A percentile compares a stretch with the other conserved stretches of the same genome.
phyloP scores from a whole-genome alignment of 306 rosid genomes.

The Chamaecrista fasciculata region DNA sequence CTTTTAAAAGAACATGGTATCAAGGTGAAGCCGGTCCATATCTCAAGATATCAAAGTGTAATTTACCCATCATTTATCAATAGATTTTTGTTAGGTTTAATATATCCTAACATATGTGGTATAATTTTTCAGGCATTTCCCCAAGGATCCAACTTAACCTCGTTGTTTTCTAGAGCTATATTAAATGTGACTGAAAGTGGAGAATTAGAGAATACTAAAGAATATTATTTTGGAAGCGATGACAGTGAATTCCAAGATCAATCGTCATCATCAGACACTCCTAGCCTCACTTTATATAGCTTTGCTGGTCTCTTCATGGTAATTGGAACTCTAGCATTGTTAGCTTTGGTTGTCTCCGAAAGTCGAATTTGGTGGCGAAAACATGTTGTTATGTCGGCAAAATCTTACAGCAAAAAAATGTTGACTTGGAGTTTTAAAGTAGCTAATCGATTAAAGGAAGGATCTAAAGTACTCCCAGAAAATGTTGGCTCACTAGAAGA shows the following conservation, averaged over 20 bases:
- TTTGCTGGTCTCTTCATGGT: slow-evolving; percentile 27
- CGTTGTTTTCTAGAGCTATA: slow-evolving; percentile 24
- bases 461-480: background rate
- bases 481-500: no score
- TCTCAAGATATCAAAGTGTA: no score
- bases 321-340: background rate
- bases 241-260: background rate
- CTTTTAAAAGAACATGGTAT: no score
- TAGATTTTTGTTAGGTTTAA: no score
- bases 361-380: slow-evolving; percentile 2
- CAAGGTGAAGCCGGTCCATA: no score
- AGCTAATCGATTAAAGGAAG: background rate
- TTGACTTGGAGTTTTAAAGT: background rate
- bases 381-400: background rate
- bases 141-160: background rate
- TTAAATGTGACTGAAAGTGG: background rate
- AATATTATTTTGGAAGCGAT: slow-evolving; percentile 8
- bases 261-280: background rate
- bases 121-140: slow-evolving; percentile 28
- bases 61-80: no score
- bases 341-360: slow-evolving; percentile 21
- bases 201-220: background rate
- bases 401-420: background rate
- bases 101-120: no score
- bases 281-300: slow-evolving; percentile 14